Evolutionary conservation across 768 basidiomycete genomes (phyloP).

Genomic region (Lactarius vividus): DNA sequence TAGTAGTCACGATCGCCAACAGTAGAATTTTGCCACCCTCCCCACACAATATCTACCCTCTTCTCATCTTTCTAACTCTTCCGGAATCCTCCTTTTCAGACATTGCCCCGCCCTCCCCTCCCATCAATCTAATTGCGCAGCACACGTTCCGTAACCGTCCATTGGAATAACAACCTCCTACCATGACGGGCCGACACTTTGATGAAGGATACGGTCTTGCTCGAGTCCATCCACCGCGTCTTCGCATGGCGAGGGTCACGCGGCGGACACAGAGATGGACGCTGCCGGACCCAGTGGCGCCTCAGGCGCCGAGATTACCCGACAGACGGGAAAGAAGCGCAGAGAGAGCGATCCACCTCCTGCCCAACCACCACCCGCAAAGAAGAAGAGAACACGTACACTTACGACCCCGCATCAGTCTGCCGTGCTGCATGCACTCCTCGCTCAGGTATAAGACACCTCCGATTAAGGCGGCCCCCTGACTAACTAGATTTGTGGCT

Average conservation of each 20-base stretch:
- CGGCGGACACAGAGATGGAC: slow-evolving; percentile 60
- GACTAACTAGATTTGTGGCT: background rate
- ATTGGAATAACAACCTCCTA: background rate
- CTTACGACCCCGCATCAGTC: slow-evolving; percentile 87
- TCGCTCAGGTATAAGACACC: slow-evolving; percentile 64
- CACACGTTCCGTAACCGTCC: background rate
- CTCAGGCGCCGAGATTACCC: slow-evolving; percentile 37
- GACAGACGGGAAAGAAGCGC: slow-evolving; percentile 17
- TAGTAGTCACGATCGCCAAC: slow-evolving; percentile 22
- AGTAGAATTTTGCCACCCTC: slow-evolving; percentile 1
- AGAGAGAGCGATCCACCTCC: slow-evolving; percentile 35
- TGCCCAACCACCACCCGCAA: slow-evolving; percentile 44
- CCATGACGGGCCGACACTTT: slow-evolving; percentile 22
- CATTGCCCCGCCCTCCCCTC: background rate
- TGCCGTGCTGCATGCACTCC: slow-evolving; percentile 79
- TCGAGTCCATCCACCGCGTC: slow-evolving; percentile 29
- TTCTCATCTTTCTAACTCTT: background rate
- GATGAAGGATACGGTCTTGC: slow-evolving; percentile 22
- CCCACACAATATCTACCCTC: slow-evolving; percentile 13
- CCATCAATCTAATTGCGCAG: background rate
- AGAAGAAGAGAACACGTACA: slow-evolving; percentile 81
- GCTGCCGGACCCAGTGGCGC: slow-evolving; percentile 42
- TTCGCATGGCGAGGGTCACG: slow-evolving; percentile 35
- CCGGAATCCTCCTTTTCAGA: background rate
- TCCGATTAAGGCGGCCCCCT: slow-evolving; percentile 18